These are phyloP conservation scores for Amanita thiersii DNA, from an alignment of 768 basidiomycete genomes.

Conservation along the genomic window DNA sequence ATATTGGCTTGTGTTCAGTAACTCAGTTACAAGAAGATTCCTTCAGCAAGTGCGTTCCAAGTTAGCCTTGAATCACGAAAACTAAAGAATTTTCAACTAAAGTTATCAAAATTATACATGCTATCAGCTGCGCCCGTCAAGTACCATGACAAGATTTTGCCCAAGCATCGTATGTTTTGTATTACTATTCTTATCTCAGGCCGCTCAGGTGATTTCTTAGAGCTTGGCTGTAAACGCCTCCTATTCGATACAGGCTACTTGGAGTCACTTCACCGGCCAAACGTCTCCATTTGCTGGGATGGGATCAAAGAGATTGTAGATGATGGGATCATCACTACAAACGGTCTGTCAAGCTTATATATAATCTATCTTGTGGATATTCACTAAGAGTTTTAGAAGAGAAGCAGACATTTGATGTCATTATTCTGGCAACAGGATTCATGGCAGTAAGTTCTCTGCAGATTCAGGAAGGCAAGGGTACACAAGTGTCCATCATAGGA, in stretches of 20 bases:
- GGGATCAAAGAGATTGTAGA: conserved; percentile 25
- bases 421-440: conserved; percentile 27
- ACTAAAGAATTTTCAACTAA: not conserved
- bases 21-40: not conserved
- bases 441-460: conserved; percentile 13
- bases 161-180: conserved; percentile 29
- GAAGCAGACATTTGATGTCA: conserved; percentile 20
- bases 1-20: conserved; percentile 8
- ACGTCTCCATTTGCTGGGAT: conserved; percentile 31
- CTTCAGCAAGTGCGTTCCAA: conserved; percentile 4
- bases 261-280: conserved; percentile 29
- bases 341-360: conserved; percentile 15
- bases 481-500: conserved; percentile 14
- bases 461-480: not conserved
- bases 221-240: conserved; percentile 40
- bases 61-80: not conserved
- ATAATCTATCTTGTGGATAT: too few species aligned
- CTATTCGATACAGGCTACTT: conserved; percentile 39
- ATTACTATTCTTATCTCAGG: not conserved
- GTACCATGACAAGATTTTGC: conserved; percentile 35
- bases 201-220: conserved; percentile 14
- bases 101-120: conserved; percentile 24
- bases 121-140: conserved; percentile 27
- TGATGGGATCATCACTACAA: conserved; percentile 27
- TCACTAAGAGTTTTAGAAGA: too few species aligned